Percentiles rank a stretch among this genome's conserved stretches.
Evolutionary conservation across 495 filamentous ascomycete genomes (phyloP).

Genomic region (Talaromyces trachyspermus): DNA sequence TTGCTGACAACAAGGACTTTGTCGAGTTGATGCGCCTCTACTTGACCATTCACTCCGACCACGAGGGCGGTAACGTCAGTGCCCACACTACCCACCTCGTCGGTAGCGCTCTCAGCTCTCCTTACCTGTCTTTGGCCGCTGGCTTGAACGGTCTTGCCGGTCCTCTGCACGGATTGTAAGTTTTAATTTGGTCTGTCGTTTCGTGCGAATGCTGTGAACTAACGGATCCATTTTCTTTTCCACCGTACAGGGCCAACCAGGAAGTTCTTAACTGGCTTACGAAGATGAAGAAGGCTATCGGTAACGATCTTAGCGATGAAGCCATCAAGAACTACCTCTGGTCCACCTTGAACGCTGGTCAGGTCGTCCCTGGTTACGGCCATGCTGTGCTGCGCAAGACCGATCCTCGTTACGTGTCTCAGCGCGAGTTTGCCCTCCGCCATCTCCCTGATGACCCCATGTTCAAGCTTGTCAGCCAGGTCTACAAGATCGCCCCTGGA

Average conservation of each 20-base stretch:
- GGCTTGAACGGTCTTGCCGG: conserved; percentile 96
- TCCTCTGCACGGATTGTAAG: conserved; percentile 86
- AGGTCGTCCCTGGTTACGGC: conserved; percentile 95
- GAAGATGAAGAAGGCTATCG: conserved; percentile 94
- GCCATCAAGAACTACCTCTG: conserved; percentile 97
- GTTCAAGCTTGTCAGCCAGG: conserved; percentile 99
- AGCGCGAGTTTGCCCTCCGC: conserved; percentile 90
- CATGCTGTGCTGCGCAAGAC: conserved; percentile 99
- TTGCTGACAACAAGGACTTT: conserved; percentile 91
- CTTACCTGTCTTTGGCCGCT: conserved; percentile 90
- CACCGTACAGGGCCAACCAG: conserved; percentile 73
- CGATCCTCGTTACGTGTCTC: conserved; percentile 94
- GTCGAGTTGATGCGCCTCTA: conserved; percentile 97
- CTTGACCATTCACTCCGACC: conserved; percentile 98
- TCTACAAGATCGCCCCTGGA: conserved; percentile 98
- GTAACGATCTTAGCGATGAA: conserved; percentile 89
- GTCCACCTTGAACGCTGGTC: conserved; percentile 89
- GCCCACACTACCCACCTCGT: conserved; percentile 98
- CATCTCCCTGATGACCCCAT: conserved; percentile 92
- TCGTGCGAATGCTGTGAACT: no score
- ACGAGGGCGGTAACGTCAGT: conserved; percentile 97
- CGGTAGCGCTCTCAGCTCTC: conserved; percentile 92
- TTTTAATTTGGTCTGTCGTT: conserved; percentile 1
- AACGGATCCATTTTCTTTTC: no score
- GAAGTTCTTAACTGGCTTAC: conserved; percentile 98